Base-by-base conservation (phyloP, 805 yeast genomes). In the Candida ponderosae region DNA sequence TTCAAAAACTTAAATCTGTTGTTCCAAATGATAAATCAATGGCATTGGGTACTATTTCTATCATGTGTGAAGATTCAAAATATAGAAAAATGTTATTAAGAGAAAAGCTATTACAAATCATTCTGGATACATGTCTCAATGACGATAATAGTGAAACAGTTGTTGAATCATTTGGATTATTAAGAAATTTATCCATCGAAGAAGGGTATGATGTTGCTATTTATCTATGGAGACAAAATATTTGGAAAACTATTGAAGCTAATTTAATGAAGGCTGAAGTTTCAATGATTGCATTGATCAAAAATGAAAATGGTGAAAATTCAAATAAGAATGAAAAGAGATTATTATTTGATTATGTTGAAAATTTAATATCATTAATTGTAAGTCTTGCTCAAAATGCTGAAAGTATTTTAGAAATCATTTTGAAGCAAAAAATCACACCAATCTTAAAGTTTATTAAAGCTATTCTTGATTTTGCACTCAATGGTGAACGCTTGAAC, bases 191-290 rank as follows among this genome's bases (percentile, higher is more conserved):
- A 39, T 80, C 82, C 3, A 67, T 86, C 37, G 95, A 86, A 52
- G 95, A 88, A 59, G 97, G 96, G 17, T 80, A 85, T 48, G 95
- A 86, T 44, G 72, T 86, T 28, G 76, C 87, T 20, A 72, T 75
- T 17, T 76, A 74, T 55, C 56, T 84, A 37, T 82, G 94, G 84
- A 74, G 97, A 53, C 76, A 77, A 15, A 77, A 82, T 43, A 76
- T 90, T 31, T 80, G 95, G 83, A 65, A 72, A 0, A 60, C 72
- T 20, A 67, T 87, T 30, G 72, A 68, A 33, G 44, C 55, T 5
- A 72, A 79, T 3, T 60, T 85, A 32, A 54, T 55, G 1, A 79
- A 79, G 43, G 68, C 78, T 18, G 54, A 64, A 28, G 55, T 53
- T 1, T 74, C 86, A 0, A 63, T 80, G 32, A 55, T 62, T 18